phyloP scores from a whole-genome alignment of 2,329 filamentous ascomycete genomes.

The Xylariales sp. region DNA sequence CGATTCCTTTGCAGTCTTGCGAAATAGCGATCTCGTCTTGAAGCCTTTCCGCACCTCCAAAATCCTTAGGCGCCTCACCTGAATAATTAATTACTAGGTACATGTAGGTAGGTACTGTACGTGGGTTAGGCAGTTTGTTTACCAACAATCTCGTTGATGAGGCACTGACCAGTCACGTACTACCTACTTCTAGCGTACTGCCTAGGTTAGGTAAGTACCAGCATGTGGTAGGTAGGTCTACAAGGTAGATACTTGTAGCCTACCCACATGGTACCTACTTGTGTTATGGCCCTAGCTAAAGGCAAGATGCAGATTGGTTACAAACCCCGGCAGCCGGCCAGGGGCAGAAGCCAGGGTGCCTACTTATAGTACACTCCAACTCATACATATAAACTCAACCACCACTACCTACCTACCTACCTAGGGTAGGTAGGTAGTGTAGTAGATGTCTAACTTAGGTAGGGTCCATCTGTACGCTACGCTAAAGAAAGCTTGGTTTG shows the following conservation, averaged over 20 bases:
- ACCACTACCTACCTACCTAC: neutral
- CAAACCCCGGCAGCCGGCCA: neutral
- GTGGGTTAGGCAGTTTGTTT: neutral
- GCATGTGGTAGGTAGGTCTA: too few species aligned
- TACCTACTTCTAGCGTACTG: too few species aligned
- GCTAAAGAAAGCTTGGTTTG: constrained; percentile 25
- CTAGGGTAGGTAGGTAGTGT: neutral
- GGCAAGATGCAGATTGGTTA: neutral
- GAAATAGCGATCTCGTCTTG: neutral
- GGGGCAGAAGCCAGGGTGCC: neutral
- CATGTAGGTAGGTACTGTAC: too few species aligned
- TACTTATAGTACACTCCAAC: neutral
- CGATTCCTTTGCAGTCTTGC: neutral
- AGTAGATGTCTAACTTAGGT: too few species aligned
- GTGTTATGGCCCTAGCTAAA: too few species aligned
- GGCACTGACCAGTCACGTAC: neutral
- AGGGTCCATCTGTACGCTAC: neutral
- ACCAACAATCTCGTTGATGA: neutral
- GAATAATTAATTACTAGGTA: too few species aligned
- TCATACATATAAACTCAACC: neutral
- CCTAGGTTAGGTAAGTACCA: too few species aligned
- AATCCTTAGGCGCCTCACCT: too few species aligned
- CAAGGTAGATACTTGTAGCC: too few species aligned
- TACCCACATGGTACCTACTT: too few species aligned
- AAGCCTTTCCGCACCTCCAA: neutral